These are phyloP conservation scores for Leccinum variicolor DNA, from an alignment of 768 basidiomycete species.

Conservation along the genomic window DNA sequence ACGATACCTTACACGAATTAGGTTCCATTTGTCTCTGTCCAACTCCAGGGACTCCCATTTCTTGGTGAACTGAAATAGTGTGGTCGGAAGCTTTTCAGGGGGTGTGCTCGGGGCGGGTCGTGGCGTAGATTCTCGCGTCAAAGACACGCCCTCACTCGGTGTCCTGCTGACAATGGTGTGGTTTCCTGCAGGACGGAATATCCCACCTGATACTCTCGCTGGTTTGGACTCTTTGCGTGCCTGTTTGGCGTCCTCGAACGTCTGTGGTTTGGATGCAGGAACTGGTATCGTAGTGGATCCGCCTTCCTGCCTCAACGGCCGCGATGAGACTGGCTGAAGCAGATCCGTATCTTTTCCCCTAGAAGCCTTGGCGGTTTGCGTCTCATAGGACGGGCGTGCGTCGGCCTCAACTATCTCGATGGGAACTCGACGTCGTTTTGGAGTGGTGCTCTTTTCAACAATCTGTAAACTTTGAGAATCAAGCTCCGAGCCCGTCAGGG, in stretches of 20 bases:
- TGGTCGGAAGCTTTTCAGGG: constrained; percentile 32
- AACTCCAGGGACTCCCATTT: constrained; percentile 49
- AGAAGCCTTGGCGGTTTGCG: neutral
- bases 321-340: constrained; percentile 41
- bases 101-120: neutral
- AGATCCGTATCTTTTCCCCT: constrained; percentile 20
- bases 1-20: constrained; percentile 50
- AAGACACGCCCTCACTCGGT: constrained; percentile 10
- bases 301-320: constrained; percentile 24
- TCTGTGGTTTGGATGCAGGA: constrained; percentile 22
- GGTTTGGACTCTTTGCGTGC: constrained; percentile 45
- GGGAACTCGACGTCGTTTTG: constrained; percentile 58
- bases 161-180: constrained; percentile 51
- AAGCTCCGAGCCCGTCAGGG: neutral
- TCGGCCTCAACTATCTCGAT: constrained; percentile 54
- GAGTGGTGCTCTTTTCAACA: constrained; percentile 6
- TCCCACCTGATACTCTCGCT: constrained; percentile 62
- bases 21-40: constrained; percentile 49
- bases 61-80: constrained; percentile 62
- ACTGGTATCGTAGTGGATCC: constrained; percentile 1
- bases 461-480: constrained; percentile 4
- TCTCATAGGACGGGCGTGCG: neutral
- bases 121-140: constrained; percentile 1
- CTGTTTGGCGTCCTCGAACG: constrained; percentile 60
- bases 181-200: constrained; percentile 64